Base-by-base conservation (phyloP, 768 basidiomycete genomes). In the Boletus rubropictus region DNA sequence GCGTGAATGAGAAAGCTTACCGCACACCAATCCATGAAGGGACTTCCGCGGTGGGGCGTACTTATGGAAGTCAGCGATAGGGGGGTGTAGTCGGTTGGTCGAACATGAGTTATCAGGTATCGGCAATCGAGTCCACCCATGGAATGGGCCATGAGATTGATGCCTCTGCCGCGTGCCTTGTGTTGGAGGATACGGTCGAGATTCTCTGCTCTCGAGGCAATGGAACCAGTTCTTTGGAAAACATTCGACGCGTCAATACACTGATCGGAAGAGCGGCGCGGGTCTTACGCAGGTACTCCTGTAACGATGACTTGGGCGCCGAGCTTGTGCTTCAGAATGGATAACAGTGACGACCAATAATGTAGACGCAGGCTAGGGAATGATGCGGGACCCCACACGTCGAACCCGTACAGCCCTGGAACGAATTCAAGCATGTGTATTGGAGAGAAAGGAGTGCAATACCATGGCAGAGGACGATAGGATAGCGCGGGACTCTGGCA, bases 21-120 rank as follows among this genome's bases (percentile, higher is more conserved):
- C 40, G 81, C 76, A 70, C 95, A 98, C 96, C 96, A 99, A 64
- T 96, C 91, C 96, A 99, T 99, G 67, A 99, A 98, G 1, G 95
- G 93, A 56, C 89, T 91, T 28, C 96, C 95, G 15, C 91, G 79
- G 64, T 99, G 96, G 14, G 96, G 96, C 0, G 96, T 98, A 21
- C 84, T 82, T 54, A 99, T 78, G 18, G 84, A 88, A 1, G 88
- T 97, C 49, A 99, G 70, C 7, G 90, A 93, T 25, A 92, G 67
- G 1, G 96, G 93, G 2, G 76, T 76, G 67, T 98, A 98, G 42
- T 86, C 82, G 9, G 69, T 74, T 0, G 95, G 92, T 52, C 79
- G 79, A 56, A 94, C 74, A 63, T 87, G 87, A 2, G 89, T 81
- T 49, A 98, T 94, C 15, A 99, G 73, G 62, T 97, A 83, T 42